Conservation (phyloP, 495 filamentous ascomycete genomes). For the Lasiosphaeris hirsuta region DNA sequence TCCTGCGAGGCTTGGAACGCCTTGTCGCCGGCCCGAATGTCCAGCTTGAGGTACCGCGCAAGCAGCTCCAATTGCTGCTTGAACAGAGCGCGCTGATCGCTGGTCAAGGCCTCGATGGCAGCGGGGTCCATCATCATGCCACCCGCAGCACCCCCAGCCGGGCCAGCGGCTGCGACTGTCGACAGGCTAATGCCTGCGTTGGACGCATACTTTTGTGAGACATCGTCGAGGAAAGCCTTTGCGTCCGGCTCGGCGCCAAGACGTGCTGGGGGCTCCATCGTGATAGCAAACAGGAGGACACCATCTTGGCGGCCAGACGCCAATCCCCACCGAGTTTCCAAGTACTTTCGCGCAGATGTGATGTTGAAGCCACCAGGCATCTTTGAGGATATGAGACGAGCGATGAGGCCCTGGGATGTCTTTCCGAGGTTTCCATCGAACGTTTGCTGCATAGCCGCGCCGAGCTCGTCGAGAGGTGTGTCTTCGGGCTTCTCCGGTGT, state of each 20-base stretch:
- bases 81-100: slow-evolving; percentile 90
- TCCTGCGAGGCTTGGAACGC: slow-evolving; percentile 79
- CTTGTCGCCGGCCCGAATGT: slow-evolving; percentile 92
- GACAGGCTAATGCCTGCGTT: slow-evolving; percentile 82
- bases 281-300: slow-evolving; percentile 81
- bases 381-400: slow-evolving; percentile 93
- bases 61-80: slow-evolving; percentile 96
- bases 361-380: slow-evolving; percentile 99
- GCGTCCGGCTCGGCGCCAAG: slow-evolving; percentile 86
- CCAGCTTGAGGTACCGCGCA: slow-evolving; percentile 94
- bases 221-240: slow-evolving; percentile 84
- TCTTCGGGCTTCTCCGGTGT: slow-evolving; percentile 99
- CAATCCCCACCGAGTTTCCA: slow-evolving; percentile 92
- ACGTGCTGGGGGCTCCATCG: slow-evolving; percentile 85
- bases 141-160: slow-evolving; percentile 65
- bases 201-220: slow-evolving; percentile 83
- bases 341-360: slow-evolving; percentile 86
- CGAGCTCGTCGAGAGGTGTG: slow-evolving; percentile 90
- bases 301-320: slow-evolving; percentile 87
- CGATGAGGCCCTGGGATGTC: slow-evolving; percentile 89
- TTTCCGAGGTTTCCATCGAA: slow-evolving; percentile 98
- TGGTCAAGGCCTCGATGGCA: slow-evolving; percentile 92
- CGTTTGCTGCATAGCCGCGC: slow-evolving; percentile 92
- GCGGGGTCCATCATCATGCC: slow-evolving; percentile 99
- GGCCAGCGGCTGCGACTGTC: slow-evolving; percentile 65